Percentiles rank a stretch among this genome's conserved stretches.
These are phyloP conservation scores for Rhizopogon rudus DNA, from an alignment of 768 basidiomycete species.

Conservation along the genomic window DNA sequence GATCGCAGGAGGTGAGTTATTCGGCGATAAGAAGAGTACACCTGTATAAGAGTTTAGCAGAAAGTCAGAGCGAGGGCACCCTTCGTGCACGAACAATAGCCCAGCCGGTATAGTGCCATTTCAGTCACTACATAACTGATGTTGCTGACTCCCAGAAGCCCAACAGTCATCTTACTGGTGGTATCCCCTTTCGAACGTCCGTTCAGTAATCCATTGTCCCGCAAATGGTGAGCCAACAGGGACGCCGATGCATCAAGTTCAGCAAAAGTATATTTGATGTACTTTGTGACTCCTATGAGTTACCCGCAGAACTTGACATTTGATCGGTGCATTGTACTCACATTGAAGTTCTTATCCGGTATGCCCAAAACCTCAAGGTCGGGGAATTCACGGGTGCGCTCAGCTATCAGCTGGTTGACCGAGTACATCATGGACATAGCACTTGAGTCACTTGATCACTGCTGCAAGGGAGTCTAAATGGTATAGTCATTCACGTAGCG, in stretches of 20 bases:
- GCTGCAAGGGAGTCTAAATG: neutral
- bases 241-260: slow-evolving; percentile 22
- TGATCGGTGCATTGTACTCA: neutral
- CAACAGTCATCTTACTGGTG: slow-evolving; percentile 20
- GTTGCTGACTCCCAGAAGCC: slow-evolving; percentile 21
- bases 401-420: slow-evolving; percentile 22
- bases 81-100: slow-evolving; percentile 19
- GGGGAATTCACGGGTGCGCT: slow-evolving; percentile 14
- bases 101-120: slow-evolving; percentile 25
- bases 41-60: slow-evolving; percentile 3
- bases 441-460: too few species aligned
- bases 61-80: neutral
- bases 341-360: slow-evolving; percentile 20
- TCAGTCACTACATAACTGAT: slow-evolving; percentile 22
- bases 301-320: neutral
- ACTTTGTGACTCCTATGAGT: slow-evolving; percentile 7
- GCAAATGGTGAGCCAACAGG: slow-evolving; percentile 19
- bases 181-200: slow-evolving; percentile 20
- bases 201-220: slow-evolving; percentile 11
- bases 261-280: slow-evolving; percentile 19
- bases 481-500: neutral
- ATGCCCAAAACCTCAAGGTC: slow-evolving; percentile 18
- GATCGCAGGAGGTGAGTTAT: slow-evolving; percentile 42
- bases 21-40: slow-evolving; percentile 34
- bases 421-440: slow-evolving; percentile 20